Evolutionary conservation across 2,329 filamentous ascomycete genomes (phyloP), one percentile per base, ranked within the genome.

Genomic region (Ophiostoma sp.): DNA sequence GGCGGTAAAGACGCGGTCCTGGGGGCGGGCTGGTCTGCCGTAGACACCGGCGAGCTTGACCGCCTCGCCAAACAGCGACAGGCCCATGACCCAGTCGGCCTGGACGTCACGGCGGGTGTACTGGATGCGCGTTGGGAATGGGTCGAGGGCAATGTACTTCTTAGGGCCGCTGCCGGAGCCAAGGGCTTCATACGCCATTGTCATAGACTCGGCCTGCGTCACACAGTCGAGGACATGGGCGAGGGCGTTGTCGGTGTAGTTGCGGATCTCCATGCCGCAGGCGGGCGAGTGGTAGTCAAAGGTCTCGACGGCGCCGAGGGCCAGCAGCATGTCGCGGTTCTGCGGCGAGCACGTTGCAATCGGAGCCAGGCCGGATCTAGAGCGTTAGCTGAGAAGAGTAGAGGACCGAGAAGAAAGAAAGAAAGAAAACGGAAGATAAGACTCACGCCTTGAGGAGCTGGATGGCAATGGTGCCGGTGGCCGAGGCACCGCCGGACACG

Each of bases 401-500:
- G 12, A 16, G 27, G 9, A 58, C 3, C 27, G 36, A n/a, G 36
- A 36, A 52, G 0, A 18, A 64, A 5, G 7, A 44, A 8, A 7
- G 45, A 41, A n/a, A 49, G 16, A 36, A 12, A 7, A 58, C 8
- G 14, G 18, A 27, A 63, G 36, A 44, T n/a, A 11, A 42, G 14
- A 70, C 70, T 63, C 69, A 77, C 75, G 73, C 64, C 62, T 74
- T 76, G 12, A 78, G 69, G 4, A 80, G 45, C 72, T 81, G 79
- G 6, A 79, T 76, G 2, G 78, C 79, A 65, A 76, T 71, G 3
- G 76, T 79, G 2, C 79, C 79, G 1, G 73, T 76, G 2, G 76
- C 73, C 11, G 78, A 78, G 40, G 73, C 75, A 4, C 79, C 80
- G 2, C 79, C 80, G 42, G 74, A 76, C 0, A 81, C 77, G 6